Percentiles rank a stretch among this genome's conserved stretches.
phyloP scores from a whole-genome alignment of 2,329 filamentous ascomycete genomes.

The Simplicillium sp. region DNA sequence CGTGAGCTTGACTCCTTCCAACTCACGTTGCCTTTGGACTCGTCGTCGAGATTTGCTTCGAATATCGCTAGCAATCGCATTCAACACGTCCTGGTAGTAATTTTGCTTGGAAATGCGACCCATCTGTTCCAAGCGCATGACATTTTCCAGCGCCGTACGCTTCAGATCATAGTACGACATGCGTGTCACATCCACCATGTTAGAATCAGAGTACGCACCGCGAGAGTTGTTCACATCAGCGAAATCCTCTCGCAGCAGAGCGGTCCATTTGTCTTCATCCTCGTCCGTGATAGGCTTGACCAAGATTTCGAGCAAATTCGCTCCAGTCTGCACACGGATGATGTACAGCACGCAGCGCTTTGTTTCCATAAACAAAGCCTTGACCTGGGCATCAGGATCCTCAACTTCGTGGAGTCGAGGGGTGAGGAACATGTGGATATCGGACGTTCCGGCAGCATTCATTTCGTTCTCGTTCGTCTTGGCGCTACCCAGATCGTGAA shows the following conservation, averaged over 20 bases:
- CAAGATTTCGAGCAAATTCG: constrained; percentile 90
- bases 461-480: constrained; percentile 96
- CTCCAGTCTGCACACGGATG: constrained; percentile 86
- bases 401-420: constrained; percentile 84
- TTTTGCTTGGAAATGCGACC: constrained; percentile 86
- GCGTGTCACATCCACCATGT: constrained; percentile 79
- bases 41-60: constrained; percentile 91
- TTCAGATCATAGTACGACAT: constrained; percentile 92
- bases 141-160: constrained; percentile 85
- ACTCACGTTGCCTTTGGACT: constrained; percentile 81
- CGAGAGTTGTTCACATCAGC: constrained; percentile 54
- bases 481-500: constrained; percentile 88
- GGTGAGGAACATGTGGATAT: constrained; percentile 84
- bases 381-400: constrained; percentile 86
- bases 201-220: constrained; percentile 82
- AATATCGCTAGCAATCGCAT: constrained; percentile 93
- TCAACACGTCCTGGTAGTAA: constrained; percentile 94
- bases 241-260: constrained; percentile 75
- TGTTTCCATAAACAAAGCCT: constrained; percentile 94
- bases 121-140: constrained; percentile 77
- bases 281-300: constrained; percentile 80
- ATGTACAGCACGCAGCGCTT: constrained; percentile 97
- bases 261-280: constrained; percentile 82
- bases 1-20: constrained; percentile 74
- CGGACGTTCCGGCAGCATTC: constrained; percentile 73